Conservation (phyloP, 768 basidiomycete species). For the Xerocomellus intermedius region DNA sequence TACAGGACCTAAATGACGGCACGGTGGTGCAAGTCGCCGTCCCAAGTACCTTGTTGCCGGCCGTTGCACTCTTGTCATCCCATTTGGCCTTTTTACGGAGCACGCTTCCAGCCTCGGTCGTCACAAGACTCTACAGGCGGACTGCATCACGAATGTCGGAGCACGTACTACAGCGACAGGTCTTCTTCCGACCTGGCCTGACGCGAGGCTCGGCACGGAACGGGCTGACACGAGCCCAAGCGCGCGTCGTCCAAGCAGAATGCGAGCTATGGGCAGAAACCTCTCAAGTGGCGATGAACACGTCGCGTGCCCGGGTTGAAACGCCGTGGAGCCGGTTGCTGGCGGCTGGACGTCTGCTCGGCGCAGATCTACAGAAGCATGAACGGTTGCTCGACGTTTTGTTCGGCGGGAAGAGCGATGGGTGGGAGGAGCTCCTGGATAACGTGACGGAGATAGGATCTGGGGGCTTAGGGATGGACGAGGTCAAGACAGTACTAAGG, state of each 20-base stretch:
- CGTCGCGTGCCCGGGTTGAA: constrained; percentile 52
- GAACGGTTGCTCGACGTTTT: constrained; percentile 23
- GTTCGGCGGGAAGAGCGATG: constrained; percentile 21
- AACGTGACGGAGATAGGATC: constrained; percentile 54
- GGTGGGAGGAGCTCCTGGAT: constrained; percentile 51
- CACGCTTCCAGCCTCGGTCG: constrained; percentile 56
- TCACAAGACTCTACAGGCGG: constrained; percentile 70
- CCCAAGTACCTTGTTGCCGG: constrained; percentile 68
- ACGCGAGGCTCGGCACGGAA: constrained; percentile 32
- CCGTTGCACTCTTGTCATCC: constrained; percentile 78
- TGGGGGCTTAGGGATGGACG: constrained; percentile 61
- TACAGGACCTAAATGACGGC: constrained; percentile 7
- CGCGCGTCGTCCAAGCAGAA: constrained; percentile 63
- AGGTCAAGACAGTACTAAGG: constrained; percentile 57
- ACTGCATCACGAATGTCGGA: constrained; percentile 68
- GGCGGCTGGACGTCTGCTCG: constrained; percentile 68
- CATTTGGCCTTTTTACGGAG: constrained; percentile 68
- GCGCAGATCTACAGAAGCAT: constrained; percentile 46
- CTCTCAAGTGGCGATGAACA: constrained; percentile 56
- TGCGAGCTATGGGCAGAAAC: constrained; percentile 83
- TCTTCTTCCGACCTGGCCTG: constrained; percentile 75
- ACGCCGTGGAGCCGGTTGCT: constrained; percentile 75
- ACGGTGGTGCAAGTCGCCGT: constrained; percentile 43
- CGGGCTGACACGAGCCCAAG: constrained; percentile 42
- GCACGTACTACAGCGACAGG: constrained; percentile 80